Conservation (phyloP, 1,139 yeast genomes). For the Yamadazyma triangularis region DNA sequence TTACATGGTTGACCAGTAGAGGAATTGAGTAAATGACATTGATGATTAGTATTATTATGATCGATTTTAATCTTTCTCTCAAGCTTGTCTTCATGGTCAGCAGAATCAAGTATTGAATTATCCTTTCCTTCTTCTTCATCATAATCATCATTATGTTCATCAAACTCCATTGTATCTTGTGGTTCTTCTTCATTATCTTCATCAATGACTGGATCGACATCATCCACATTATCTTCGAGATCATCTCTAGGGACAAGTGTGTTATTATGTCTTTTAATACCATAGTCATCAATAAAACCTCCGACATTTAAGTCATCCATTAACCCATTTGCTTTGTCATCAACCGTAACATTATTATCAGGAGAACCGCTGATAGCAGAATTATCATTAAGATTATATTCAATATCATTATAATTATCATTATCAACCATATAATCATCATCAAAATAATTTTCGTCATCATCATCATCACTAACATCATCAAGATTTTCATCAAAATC, state of each 20-base stretch:
- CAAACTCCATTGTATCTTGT: conserved; percentile 1
- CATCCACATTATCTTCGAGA: neutral
- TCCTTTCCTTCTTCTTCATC: conserved; percentile 5
- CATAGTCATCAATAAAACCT: conserved; percentile 9
- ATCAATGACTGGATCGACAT: conserved; percentile 7
- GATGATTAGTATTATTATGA: conserved; percentile 26
- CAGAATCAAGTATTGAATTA: neutral
- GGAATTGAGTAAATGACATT: conserved; percentile 55
- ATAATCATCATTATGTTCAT: conserved; percentile 4
- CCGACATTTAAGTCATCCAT: conserved; percentile 1
- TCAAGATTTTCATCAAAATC: conserved; percentile 25
- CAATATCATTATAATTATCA: neutral
- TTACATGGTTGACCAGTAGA: conserved; percentile 41
- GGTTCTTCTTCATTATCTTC: neutral
- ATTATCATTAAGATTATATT: neutral
- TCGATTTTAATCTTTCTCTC: neutral
- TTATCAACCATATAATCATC: conserved; percentile 3
- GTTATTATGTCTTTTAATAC: conserved; percentile 3
- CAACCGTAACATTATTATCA: neutral
- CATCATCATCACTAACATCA: conserved; percentile 11
- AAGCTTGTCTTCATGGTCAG: conserved; percentile 7
- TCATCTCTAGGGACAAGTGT: conserved; percentile 1
- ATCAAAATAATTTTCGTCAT: conserved; percentile 7
- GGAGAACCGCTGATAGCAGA: neutral
- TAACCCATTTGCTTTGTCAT: neutral